A percentile compares a stretch with the other conserved stretches of the same genome.
Evolutionary conservation across 768 basidiomycete genomes (phyloP).

Genomic region (Trametes cinnabarina): DNA sequence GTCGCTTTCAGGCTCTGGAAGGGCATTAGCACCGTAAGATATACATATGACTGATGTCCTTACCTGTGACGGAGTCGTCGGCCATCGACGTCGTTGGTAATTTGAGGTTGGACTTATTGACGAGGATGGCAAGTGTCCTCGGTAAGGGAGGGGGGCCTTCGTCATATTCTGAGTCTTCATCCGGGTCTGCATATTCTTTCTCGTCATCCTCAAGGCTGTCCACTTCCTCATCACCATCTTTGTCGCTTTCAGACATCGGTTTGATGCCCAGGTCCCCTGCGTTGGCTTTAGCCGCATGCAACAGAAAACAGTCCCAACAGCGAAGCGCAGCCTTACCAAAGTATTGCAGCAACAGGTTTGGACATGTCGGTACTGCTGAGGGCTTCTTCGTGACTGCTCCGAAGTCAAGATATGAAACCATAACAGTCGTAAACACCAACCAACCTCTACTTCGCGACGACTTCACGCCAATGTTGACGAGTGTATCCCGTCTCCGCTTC

Average conservation of each 20-base stretch:
- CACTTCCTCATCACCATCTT: not conserved
- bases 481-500: slow-evolving; percentile 7
- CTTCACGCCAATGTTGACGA: not conserved
- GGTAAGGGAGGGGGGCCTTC: slow-evolving; percentile 1
- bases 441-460: not conserved
- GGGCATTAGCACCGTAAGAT: too few species aligned
- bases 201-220: not conserved
- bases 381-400: not conserved
- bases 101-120: not conserved
- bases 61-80: slow-evolving; percentile 10
- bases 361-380: slow-evolving; percentile 7
- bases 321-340: slow-evolving; percentile 23
- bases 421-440: slow-evolving; percentile 19
- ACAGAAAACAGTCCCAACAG: not conserved
- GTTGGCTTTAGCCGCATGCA: not conserved
- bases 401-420: not conserved
- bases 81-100: not conserved
- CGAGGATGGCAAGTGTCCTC: not conserved
- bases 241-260: slow-evolving; percentile 6
- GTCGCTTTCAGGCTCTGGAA: slow-evolving; percentile 10
- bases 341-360: slow-evolving; percentile 27
- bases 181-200: slow-evolving; percentile 19
- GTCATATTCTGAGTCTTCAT: slow-evolving; percentile 18
- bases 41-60: too few species aligned
- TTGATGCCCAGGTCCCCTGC: slow-evolving; percentile 23